phyloP scores from a whole-genome alignment of 768 basidiomycete species.

The Xanthoconium stramineum region DNA sequence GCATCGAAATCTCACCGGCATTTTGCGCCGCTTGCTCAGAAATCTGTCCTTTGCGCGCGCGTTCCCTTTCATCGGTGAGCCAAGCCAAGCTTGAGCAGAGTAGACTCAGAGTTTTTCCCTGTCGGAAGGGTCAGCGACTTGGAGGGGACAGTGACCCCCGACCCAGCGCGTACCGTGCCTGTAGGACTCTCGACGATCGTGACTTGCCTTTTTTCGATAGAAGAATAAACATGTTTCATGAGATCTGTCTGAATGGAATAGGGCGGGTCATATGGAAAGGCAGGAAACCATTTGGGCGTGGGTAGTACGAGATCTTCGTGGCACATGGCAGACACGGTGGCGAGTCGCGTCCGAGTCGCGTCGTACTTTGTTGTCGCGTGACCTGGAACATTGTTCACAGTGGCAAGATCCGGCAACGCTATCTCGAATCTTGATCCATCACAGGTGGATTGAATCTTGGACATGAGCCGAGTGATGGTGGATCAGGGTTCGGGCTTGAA shows the following conservation, averaged over 20 bases:
- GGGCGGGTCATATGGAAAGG: slow-evolving; percentile 81
- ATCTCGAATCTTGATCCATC: not conserved
- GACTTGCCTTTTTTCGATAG: slow-evolving; percentile 72
- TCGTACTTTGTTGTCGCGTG: too few species aligned
- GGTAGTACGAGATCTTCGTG: slow-evolving; percentile 38
- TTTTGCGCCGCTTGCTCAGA: slow-evolving; percentile 27
- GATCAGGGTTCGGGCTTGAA: slow-evolving; percentile 17
- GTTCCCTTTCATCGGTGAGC: slow-evolving; percentile 66
- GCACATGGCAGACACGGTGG: slow-evolving; percentile 5
- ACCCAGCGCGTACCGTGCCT: slow-evolving; percentile 60
- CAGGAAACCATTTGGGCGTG: slow-evolving; percentile 66
- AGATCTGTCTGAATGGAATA: slow-evolving; percentile 83
- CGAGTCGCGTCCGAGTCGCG: slow-evolving; percentile 6
- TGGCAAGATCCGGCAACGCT: slow-evolving; percentile 9
- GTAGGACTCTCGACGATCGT: slow-evolving; percentile 89
- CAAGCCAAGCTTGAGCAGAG: slow-evolving; percentile 75
- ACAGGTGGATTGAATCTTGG: slow-evolving; percentile 9
- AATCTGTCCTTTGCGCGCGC: slow-evolving; percentile 65
- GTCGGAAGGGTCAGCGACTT: not conserved
- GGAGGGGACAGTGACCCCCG: not conserved
- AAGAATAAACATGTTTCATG: slow-evolving; percentile 82
- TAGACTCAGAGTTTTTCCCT: slow-evolving; percentile 88
- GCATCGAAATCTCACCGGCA: slow-evolving; percentile 20
- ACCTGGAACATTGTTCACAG: not conserved
- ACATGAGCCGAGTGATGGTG: slow-evolving; percentile 3